Conservation (phyloP, 331 rosid genomes). For the Pyracantha coccinea region DNA sequence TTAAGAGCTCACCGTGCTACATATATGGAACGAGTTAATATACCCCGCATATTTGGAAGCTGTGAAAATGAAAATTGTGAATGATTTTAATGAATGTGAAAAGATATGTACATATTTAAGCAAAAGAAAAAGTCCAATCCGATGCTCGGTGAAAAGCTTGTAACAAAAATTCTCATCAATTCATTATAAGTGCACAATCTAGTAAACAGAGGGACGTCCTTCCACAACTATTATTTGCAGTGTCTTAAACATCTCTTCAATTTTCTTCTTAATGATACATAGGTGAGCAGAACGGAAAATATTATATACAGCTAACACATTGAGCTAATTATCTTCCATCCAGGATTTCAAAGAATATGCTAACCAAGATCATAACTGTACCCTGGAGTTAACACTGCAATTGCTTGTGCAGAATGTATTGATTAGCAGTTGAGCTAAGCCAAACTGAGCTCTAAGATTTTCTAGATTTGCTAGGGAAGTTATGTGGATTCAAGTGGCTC, state of each 20-base stretch:
- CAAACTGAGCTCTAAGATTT: no score
- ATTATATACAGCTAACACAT: not conserved
- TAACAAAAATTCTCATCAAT: not conserved
- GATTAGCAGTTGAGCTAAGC: no score
- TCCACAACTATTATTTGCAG: not conserved
- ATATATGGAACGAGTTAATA: constrained; percentile 70
- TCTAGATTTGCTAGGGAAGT: no score
- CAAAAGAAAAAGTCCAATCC: not conserved
- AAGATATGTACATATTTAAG: not conserved
- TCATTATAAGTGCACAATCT: not conserved
- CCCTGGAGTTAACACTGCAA: no score
- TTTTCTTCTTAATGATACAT: not conserved
- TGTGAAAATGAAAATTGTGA: constrained; percentile 23
- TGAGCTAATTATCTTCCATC: not conserved
- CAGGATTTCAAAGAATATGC: not conserved
- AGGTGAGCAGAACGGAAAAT: not conserved
- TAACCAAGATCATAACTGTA: not conserved
- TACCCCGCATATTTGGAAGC: constrained; percentile 98
- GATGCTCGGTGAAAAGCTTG: not conserved
- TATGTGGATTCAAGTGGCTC: no score
- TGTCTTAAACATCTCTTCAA: not conserved
- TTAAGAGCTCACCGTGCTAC: constrained; percentile 75
- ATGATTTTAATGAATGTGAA: not conserved
- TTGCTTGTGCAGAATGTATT: no score
- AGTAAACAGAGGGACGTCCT: not conserved